phyloP scores from a whole-genome alignment of 805 yeast genomes.

The Metschnikowia chrysomelidarum region DNA sequence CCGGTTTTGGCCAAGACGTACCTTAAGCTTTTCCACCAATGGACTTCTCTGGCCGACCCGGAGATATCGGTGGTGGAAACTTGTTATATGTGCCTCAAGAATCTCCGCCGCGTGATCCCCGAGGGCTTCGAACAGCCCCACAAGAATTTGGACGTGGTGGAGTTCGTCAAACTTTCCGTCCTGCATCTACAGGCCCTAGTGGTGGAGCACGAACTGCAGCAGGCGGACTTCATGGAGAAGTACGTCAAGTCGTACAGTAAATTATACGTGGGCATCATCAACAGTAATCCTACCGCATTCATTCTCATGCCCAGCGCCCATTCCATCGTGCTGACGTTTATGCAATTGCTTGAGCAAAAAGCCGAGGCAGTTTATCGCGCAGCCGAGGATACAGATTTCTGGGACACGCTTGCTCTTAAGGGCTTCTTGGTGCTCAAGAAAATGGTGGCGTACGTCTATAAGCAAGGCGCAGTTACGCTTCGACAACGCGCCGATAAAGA shows the following conservation, averaged over 20 bases:
- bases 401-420: constrained; percentile 73
- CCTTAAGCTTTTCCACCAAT: constrained; percentile 54
- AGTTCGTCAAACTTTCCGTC: constrained; percentile 56
- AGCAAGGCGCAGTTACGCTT: constrained; percentile 64
- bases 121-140: constrained; percentile 77
- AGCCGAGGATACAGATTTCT: constrained; percentile 57
- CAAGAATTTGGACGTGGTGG: constrained; percentile 53
- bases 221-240: constrained; percentile 56
- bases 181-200: constrained; percentile 61
- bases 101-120: constrained; percentile 65
- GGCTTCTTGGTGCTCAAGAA: constrained; percentile 63
- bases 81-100: constrained; percentile 76
- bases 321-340: constrained; percentile 58
- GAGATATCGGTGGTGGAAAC: constrained; percentile 64
- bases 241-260: constrained; percentile 76
- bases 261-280: constrained; percentile 59
- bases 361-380: constrained; percentile 64
- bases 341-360: constrained; percentile 59
- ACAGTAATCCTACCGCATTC: constrained; percentile 66
- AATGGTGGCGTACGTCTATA: constrained; percentile 58
- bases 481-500: constrained; percentile 63
- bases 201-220: constrained; percentile 48
- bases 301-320: constrained; percentile 63
- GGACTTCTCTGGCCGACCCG: constrained; percentile 54
- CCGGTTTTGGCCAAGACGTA: constrained; percentile 62